Base-by-base conservation (phyloP, 1,139 yeast species). In the Yamadazyma kanchanaburiensis region DNA sequence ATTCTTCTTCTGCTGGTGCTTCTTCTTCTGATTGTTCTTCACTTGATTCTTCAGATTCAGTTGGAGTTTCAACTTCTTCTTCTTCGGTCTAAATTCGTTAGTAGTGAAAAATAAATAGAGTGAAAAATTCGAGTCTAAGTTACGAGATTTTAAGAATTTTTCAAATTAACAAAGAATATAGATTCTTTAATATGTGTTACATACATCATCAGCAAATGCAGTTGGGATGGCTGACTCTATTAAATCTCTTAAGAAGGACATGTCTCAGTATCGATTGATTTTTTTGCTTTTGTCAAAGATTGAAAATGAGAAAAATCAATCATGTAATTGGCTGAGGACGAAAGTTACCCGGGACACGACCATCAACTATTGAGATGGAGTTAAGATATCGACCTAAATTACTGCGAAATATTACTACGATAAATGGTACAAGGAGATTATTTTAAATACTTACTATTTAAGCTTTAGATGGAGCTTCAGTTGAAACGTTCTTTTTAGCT, bases 151-250 rank as follows among this genome's bases (percentile, higher is more conserved):
- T n/a, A n/a, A n/a, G n/a, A n/a, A n/a, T n/a, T n/a, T n/a, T n/a
- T n/a, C n/a, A n/a, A n/a, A n/a, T n/a, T n/a, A n/a, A n/a, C n/a
- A n/a, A n/a, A n/a, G n/a, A n/a, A n/a, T n/a, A n/a, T n/a, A n/a
- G n/a, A n/a, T n/a, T n/a, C n/a, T n/a, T n/a, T n/a, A n/a, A n/a
- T n/a, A n/a, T n/a, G n/a, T 5, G 19, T 14, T 25, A 66, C 74
- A 49, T 64, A 73, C 80, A 58, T 78, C 89, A 58, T 85, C 96
- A 53, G 96, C 96, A 65, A 74, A 78, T 37, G 95, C 95, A 47
- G 86, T 74, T 57, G 96, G 95, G 49, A 79, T 64, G 44, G 85
- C 73, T 45, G 85, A 73, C 60, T 87, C 95, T 65, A 84, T 81
- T 56, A 88, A 68, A 62, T 86, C 95, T 70, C 76, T 68, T 58